A percentile compares a stretch with the other conserved stretches of the same genome.
Evolutionary conservation across 331 rosid genomes (phyloP).

Genomic region (Acacia pycnantha): DNA sequence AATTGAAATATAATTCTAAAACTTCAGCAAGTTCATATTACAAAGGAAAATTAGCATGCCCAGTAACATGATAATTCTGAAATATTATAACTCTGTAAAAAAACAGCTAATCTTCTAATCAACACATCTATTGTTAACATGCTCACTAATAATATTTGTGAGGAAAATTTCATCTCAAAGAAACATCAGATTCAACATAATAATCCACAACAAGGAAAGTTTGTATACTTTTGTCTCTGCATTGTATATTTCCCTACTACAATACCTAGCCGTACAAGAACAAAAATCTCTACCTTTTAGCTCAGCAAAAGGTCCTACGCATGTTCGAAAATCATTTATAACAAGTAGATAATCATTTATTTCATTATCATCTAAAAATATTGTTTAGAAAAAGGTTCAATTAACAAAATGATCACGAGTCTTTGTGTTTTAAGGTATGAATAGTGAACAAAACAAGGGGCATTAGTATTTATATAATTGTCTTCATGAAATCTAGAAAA

Average conservation of each 20-base stretch:
- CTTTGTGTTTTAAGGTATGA: too few species aligned
- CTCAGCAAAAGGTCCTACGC: conserved; percentile 25
- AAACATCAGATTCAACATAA: not conserved
- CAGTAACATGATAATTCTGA: too few species aligned
- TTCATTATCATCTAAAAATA: not conserved
- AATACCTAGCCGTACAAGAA: not conserved
- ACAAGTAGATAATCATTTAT: not conserved
- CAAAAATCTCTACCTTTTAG: not conserved
- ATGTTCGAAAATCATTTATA: not conserved
- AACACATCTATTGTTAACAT: not conserved
- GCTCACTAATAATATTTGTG: too few species aligned
- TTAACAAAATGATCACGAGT: not conserved
- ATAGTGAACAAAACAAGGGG: too few species aligned
- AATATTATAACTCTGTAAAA: not conserved
- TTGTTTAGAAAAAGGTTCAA: not conserved
- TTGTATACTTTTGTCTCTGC: conserved; percentile 16
- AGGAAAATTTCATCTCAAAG: not conserved
- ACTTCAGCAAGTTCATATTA: too few species aligned
- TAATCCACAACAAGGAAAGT: not conserved
- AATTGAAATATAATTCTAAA: too few species aligned
- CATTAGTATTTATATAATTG: too few species aligned
- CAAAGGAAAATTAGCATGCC: too few species aligned
- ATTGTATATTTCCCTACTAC: conserved; percentile 2
- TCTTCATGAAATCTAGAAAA: too few species aligned
- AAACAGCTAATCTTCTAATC: not conserved